phyloP scores from a whole-genome alignment of 1,284 basidiomycete genomes.

The Flammula alnicola region DNA sequence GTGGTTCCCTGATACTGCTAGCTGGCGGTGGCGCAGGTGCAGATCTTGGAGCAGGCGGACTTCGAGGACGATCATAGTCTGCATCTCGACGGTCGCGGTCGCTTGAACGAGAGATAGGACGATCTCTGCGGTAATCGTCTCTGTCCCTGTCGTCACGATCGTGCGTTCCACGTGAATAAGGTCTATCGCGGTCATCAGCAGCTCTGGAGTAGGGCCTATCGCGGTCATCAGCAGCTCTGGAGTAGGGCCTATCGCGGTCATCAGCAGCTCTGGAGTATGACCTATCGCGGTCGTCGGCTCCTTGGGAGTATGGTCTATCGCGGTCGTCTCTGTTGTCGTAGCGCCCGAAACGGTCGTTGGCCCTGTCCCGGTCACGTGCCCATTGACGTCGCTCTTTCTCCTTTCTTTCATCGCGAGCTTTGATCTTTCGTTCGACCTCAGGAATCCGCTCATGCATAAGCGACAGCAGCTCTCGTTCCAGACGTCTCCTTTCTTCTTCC shows the following conservation, averaged over 20 bases:
- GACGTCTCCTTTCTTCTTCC: conserved; percentile 85
- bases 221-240: conserved; percentile 9
- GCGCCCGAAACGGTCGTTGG: conserved; percentile 82
- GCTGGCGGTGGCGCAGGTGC: conserved; percentile 46
- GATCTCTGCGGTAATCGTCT: conserved; percentile 32
- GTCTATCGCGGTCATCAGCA: conserved; percentile 38
- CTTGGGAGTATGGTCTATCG: conserved; percentile 39
- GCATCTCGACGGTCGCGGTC: conserved; percentile 31
- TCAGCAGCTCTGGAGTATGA: conserved; percentile 27
- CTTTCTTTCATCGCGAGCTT: conserved; percentile 78
- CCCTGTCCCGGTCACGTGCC: conserved; percentile 79
- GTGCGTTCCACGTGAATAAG: conserved; percentile 31
- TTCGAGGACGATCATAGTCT: conserved; percentile 53
- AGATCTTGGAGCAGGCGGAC: conserved; percentile 53
- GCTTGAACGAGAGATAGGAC: conserved; percentile 22
- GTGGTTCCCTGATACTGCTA: conserved; percentile 36
- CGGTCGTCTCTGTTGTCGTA: conserved; percentile 52
- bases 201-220: conserved; percentile 25
- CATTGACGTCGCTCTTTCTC: conserved; percentile 82
- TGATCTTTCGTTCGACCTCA: conserved; percentile 86
- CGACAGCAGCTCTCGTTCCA: conserved; percentile 88
- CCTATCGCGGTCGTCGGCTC: conserved; percentile 27
- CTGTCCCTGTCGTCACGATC: conserved; percentile 21
- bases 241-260: conserved; percentile 33
- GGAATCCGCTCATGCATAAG: conserved; percentile 94